Evolutionary conservation across 192 early-diverging fungal species (phyloP).

Genomic region (Nowakowskiella sp.): DNA sequence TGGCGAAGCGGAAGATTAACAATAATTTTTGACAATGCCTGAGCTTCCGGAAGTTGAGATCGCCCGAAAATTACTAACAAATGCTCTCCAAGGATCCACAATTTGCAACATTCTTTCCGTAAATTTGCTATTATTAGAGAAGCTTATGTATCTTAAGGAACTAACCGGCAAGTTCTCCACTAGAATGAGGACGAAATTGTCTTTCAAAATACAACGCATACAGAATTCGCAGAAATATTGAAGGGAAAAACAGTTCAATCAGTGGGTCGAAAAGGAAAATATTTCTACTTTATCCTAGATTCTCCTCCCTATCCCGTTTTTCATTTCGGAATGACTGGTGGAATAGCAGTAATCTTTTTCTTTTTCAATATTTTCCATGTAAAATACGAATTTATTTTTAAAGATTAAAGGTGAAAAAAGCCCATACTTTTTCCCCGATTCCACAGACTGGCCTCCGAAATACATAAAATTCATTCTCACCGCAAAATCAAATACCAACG

Average conservation of each 20-base stretch:
- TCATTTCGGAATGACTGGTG: slow-evolving; percentile 73
- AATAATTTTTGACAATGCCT: too few species aligned
- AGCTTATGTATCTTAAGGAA: too few species aligned
- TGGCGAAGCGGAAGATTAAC: too few species aligned
- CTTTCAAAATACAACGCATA: too few species aligned
- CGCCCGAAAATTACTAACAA: slow-evolving; percentile 47
- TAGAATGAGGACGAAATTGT: too few species aligned
- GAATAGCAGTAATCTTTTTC: neutral
- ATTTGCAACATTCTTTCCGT: too few species aligned
- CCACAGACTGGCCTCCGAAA: slow-evolving; percentile 57
- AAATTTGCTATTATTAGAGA: too few species aligned
- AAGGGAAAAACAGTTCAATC: slow-evolving; percentile 42
- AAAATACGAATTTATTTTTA: too few species aligned
- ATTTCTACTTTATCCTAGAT: slow-evolving; percentile 52
- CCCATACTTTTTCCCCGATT: slow-evolving; percentile 3
- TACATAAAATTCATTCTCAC: slow-evolving; percentile 57
- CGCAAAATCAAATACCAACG: too few species aligned
- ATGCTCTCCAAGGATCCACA: too few species aligned
- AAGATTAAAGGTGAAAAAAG: neutral
- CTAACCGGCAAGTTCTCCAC: too few species aligned
- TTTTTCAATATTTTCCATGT: neutral
- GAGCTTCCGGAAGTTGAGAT: slow-evolving; percentile 70
- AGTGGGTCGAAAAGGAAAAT: slow-evolving; percentile 67
- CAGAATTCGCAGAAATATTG: slow-evolving; percentile 28
- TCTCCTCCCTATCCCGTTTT: slow-evolving; percentile 38